A percentile compares a stretch with the other conserved stretches of the same genome.
These are phyloP conservation scores for Colletotrichum nymphaeae DNA, from an alignment of 2,329 filamentous ascomycete species.

Conservation along the genomic window DNA sequence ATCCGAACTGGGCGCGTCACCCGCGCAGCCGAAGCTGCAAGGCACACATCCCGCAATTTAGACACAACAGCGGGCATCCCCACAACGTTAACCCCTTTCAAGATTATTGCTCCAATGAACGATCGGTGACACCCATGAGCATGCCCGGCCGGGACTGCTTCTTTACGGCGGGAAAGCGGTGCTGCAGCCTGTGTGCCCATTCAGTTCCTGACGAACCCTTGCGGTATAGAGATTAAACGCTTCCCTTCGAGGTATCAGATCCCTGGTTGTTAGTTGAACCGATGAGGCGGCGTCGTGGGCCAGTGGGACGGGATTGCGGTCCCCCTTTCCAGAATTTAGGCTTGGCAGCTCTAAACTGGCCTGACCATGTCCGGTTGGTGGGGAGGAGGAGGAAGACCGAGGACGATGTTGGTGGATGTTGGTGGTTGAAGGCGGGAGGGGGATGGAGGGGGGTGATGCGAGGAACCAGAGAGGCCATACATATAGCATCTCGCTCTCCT, in stretches of 20 bases:
- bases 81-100: slow-evolving; percentile 25
- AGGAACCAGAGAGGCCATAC: slow-evolving; percentile 7
- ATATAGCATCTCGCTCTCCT: slow-evolving; percentile 19
- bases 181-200: not conserved
- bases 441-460: not conserved
- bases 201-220: not conserved
- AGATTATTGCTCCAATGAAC: slow-evolving; percentile 32
- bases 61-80: slow-evolving; percentile 29
- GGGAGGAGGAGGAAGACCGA: not conserved
- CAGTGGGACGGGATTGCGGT: slow-evolving; percentile 12
- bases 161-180: not conserved
- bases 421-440: too few relatives aligned
- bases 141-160: not conserved
- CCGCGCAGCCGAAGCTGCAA: slow-evolving; percentile 23
- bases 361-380: slow-evolving; percentile 12
- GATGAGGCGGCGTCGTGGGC: slow-evolving; percentile 24
- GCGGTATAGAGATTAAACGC: slow-evolving; percentile 19
- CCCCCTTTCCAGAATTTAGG: slow-evolving; percentile 22
- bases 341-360: slow-evolving; percentile 24
- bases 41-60: slow-evolving; percentile 34
- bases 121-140: not conserved
- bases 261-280: slow-evolving; percentile 3
- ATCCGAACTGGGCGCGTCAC: not conserved
- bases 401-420: not conserved
- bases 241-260: not conserved